phyloP scores from a whole-genome alignment of 202 grass and related monocot species.

The Elaeis oleifera region DNA sequence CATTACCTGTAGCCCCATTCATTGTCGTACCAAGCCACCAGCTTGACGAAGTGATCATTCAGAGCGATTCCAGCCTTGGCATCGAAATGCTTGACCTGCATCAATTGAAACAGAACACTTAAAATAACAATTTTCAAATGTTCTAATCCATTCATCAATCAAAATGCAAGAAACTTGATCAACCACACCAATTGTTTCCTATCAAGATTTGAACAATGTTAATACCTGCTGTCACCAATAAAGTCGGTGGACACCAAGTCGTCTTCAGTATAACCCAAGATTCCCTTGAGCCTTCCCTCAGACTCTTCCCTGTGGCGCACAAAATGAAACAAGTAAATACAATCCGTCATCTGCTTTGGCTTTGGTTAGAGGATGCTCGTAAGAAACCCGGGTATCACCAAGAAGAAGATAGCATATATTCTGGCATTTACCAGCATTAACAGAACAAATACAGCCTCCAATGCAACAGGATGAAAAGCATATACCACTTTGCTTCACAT shows the following conservation, averaged over 20 bases:
- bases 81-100: conserved; percentile 77
- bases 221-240: conserved; percentile 68
- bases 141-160: no score
- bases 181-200: no score
- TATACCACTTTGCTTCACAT: no score
- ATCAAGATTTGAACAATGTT: background rate
- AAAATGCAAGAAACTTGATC: no score
- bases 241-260: conserved; percentile 77
- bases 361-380: no score
- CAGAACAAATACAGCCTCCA: no score
- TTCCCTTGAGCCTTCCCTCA: conserved; percentile 69
- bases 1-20: conserved; percentile 86
- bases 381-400: no score
- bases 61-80: conserved; percentile 84
- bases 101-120: background rate
- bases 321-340: background rate
- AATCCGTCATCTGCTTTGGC: no score
- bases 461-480: no score
- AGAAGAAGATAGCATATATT: no score
- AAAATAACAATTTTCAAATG: background rate
- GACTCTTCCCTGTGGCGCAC: conserved; percentile 43
- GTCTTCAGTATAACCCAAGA: conserved; percentile 69
- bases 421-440: no score
- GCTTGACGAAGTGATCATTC: conserved; percentile 64
- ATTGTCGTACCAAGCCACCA: conserved; percentile 82